Evolutionary conservation across 371 early-diverging fungal genomes (phyloP).

Genomic region (Mucor ambiguus): DNA sequence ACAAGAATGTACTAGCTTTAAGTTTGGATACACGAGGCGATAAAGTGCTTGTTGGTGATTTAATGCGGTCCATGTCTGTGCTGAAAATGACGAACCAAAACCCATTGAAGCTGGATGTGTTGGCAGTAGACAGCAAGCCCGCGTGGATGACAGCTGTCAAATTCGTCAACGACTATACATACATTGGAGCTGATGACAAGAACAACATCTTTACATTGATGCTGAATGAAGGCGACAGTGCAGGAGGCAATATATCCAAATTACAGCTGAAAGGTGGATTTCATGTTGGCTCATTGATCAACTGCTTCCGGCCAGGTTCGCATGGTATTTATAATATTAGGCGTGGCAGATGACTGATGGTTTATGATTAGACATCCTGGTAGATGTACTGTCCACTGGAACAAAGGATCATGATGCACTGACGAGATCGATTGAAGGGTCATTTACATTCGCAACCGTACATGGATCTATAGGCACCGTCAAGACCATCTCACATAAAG

Average conservation of each 20-base stretch:
- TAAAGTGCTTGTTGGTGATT: conserved; percentile 82
- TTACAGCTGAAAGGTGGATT: conserved; percentile 68
- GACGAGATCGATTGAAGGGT: conserved; percentile 41
- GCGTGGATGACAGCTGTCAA: conserved; percentile 75
- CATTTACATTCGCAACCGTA: conserved; percentile 74
- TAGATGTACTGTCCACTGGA: conserved; percentile 37
- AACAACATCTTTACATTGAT: conserved; percentile 64
- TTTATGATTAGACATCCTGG: conserved; percentile 6
- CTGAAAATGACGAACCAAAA: conserved; percentile 39
- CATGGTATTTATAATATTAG: not conserved
- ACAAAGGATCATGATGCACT: conserved; percentile 46
- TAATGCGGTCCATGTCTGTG: conserved; percentile 80
- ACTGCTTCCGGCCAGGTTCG: conserved; percentile 58
- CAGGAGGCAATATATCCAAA: conserved; percentile 35
- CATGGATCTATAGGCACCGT: conserved; percentile 83
- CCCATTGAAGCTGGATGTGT: conserved; percentile 47
- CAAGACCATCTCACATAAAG: conserved; percentile 60
- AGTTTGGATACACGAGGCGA: conserved; percentile 67
- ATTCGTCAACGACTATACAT: conserved; percentile 60
- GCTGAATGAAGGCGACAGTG: conserved; percentile 28
- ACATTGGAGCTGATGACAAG: conserved; percentile 64
- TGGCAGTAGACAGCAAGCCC: conserved; percentile 65
- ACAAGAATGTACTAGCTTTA: conserved; percentile 64
- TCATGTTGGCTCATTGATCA: conserved; percentile 85
- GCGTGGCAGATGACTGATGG: not conserved